Percentiles rank a stretch among this genome's conserved stretches.
Conservation (phyloP, 2,329 filamentous ascomycete genomes). For the Aspergillus cejpii region DNA sequence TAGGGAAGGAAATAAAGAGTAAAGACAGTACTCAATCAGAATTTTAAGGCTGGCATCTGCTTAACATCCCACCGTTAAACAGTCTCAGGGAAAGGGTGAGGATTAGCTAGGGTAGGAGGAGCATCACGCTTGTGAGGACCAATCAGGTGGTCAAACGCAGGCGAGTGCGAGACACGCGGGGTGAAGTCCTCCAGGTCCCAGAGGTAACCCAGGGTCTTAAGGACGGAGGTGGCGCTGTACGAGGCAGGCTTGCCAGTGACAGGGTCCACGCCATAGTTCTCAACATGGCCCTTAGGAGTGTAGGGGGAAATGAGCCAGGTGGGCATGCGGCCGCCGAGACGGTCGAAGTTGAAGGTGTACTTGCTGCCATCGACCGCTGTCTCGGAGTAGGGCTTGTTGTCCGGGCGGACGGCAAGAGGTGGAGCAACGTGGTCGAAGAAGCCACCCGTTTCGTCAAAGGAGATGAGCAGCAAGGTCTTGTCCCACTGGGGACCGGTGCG, state of each 20-base stretch:
- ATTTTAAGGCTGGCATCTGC: no score
- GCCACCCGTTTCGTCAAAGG: conserved; percentile 35
- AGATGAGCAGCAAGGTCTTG: conserved; percentile 30
- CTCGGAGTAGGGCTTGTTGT: conserved; percentile 33
- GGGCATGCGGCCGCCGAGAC: conserved; percentile 26
- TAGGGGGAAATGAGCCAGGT: conserved; percentile 30
- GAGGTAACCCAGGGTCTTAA: conserved; percentile 28
- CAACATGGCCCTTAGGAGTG: conserved; percentile 19
- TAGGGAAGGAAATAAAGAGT: no score
- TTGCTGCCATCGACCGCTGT: conserved; percentile 19
- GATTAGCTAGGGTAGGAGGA: conserved; percentile 16
- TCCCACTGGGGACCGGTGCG: conserved; percentile 34
- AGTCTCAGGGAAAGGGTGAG: conserved; percentile 20
- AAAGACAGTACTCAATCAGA: no score
- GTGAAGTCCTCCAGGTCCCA: conserved; percentile 28
- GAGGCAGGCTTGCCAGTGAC: conserved; percentile 20
- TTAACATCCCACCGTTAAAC: conserved; percentile 1
- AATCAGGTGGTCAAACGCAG: conserved; percentile 28
- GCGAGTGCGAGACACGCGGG: conserved; percentile 26
- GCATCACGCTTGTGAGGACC: conserved; percentile 5
- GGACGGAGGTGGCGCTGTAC: conserved; percentile 27
- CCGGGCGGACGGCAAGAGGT: conserved; percentile 29
- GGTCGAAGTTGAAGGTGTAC: conserved; percentile 26
- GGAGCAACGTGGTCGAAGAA: conserved; percentile 35
- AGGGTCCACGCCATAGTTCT: conserved; percentile 26